These are phyloP conservation scores for Paralagenidium karlingii DNA, from an alignment of 352 stramenopile genomes.

Conservation along the genomic window DNA sequence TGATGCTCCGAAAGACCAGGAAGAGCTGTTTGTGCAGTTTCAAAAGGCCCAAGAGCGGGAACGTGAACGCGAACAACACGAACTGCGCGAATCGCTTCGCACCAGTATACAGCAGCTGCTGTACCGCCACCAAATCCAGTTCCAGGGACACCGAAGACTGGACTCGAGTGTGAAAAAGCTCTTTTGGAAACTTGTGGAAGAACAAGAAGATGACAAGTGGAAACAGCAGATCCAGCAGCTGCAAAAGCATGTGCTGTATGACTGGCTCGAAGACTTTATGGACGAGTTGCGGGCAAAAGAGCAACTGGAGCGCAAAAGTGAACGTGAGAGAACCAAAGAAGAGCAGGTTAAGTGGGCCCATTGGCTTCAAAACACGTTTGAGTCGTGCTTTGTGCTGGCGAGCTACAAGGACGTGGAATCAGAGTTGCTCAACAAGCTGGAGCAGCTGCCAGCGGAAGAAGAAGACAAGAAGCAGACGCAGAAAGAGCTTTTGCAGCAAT, in stretches of 20 bases:
- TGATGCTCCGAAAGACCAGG: conserved; percentile 44
- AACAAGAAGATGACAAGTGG: conserved; percentile 13
- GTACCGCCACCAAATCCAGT: conserved; percentile 24
- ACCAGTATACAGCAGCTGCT: conserved; percentile 16
- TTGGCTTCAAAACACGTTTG: conserved; percentile 1
- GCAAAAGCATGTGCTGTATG: conserved; percentile 45
- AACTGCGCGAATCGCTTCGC: conserved; percentile 1
- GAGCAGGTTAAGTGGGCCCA: conserved; percentile 10
- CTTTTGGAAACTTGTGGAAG: conserved; percentile 21
- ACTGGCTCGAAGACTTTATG: conserved; percentile 42
- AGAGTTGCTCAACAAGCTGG: background rate
- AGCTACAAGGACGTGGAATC: background rate
- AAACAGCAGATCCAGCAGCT: conserved; percentile 14
- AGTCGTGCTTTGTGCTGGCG: background rate
- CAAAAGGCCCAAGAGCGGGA: conserved; percentile 48
- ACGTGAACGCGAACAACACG: conserved; percentile 13
- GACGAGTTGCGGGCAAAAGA: conserved; percentile 29
- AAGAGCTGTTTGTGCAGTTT: conserved; percentile 57
- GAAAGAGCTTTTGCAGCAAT: conserved; percentile 28
- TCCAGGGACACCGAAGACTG: conserved; percentile 18
- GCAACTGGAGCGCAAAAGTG: conserved; percentile 23
- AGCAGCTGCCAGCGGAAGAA: conserved; percentile 5
- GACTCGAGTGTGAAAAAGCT: conserved; percentile 30
- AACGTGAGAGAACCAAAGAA: conserved; percentile 29
- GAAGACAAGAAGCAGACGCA: conserved; percentile 4